Evolutionary conservation across 2,329 filamentous ascomycete genomes (phyloP).

Genomic region (Davidsoniella australis): DNA sequence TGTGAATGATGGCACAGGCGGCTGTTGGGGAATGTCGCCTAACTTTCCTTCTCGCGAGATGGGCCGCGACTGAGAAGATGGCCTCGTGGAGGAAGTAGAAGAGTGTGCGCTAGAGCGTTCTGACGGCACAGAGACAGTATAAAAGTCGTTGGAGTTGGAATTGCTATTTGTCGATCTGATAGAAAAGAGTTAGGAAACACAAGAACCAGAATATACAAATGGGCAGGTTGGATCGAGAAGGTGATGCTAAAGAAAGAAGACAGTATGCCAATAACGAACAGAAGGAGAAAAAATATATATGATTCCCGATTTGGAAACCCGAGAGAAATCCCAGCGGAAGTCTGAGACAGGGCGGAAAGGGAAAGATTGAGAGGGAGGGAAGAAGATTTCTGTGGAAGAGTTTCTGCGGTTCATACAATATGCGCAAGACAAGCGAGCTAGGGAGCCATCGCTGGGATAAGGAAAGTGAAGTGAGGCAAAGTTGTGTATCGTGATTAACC

Average conservation of each 20-base stretch:
- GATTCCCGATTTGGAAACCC: slow-evolving; percentile 6
- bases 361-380: neutral
- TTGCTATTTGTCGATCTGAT: slow-evolving; percentile 5
- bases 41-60: slow-evolving; percentile 1
- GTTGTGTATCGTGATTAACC: no score
- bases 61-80: slow-evolving; percentile 4
- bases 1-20: slow-evolving; percentile 4
- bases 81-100: neutral
- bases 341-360: slow-evolving; percentile 1
- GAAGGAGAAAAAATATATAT: slow-evolving; percentile 13
- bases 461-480: no score
- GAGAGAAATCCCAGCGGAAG: slow-evolving; percentile 7
- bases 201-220: slow-evolving; percentile 13
- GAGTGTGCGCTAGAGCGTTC: slow-evolving; percentile 5
- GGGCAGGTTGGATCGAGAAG: slow-evolving; percentile 13
- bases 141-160: slow-evolving; percentile 4
- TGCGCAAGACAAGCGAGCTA: no score
- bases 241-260: slow-evolving; percentile 1
- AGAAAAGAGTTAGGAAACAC: slow-evolving; percentile 12
- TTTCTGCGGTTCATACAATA: no score
- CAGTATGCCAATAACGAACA: slow-evolving; percentile 12
- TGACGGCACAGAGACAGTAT: slow-evolving; percentile 9
- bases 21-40: neutral
- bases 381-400: neutral
- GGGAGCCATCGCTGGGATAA: no score